phyloP scores from a whole-genome alignment of 2,329 filamentous ascomycete species.

The Pseudogymnoascus sp. region DNA sequence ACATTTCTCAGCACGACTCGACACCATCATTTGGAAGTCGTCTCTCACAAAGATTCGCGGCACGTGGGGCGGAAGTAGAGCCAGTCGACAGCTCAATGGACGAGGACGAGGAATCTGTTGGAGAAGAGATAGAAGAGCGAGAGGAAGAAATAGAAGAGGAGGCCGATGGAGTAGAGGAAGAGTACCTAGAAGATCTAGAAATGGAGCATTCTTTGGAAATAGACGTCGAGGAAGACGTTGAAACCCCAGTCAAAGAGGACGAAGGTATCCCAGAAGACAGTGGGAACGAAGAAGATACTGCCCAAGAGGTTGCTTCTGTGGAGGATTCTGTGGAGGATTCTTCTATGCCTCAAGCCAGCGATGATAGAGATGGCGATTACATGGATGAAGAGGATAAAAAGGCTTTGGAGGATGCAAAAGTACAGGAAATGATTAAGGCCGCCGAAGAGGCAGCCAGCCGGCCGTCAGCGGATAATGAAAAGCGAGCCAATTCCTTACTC shows the following conservation, averaged over 20 bases:
- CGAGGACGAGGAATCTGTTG: conserved; percentile 11
- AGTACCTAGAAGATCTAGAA: conserved; percentile 3
- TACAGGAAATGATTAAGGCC: conserved; percentile 26
- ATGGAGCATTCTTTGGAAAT: not conserved
- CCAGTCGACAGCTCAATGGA: not conserved
- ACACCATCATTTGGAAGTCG: conserved; percentile 24
- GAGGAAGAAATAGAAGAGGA: conserved; percentile 16
- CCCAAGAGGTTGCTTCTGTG: conserved; percentile 8
- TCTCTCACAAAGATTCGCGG: conserved; percentile 26
- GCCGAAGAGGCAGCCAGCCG: conserved; percentile 21
- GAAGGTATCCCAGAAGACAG: conserved; percentile 9
- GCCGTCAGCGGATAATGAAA: conserved; percentile 22
- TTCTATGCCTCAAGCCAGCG: not conserved
- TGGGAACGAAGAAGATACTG: conserved; percentile 3
- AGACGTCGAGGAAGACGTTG: conserved; percentile 6
- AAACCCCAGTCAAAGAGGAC: conserved; percentile 10
- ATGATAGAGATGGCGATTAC: conserved; percentile 20
- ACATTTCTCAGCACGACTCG: conserved; percentile 6
- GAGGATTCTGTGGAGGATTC: conserved; percentile 10
- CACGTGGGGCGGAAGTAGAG: conserved; percentile 15
- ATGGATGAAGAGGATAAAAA: conserved; percentile 27
- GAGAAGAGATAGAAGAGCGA: conserved; percentile 12
- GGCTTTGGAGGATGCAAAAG: conserved; percentile 25
- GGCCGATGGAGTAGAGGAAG: conserved; percentile 12
- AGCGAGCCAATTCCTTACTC: conserved; percentile 32